Conservation (phyloP, 192 early-diverging fungal genomes). For the Podochytrium sp. region DNA sequence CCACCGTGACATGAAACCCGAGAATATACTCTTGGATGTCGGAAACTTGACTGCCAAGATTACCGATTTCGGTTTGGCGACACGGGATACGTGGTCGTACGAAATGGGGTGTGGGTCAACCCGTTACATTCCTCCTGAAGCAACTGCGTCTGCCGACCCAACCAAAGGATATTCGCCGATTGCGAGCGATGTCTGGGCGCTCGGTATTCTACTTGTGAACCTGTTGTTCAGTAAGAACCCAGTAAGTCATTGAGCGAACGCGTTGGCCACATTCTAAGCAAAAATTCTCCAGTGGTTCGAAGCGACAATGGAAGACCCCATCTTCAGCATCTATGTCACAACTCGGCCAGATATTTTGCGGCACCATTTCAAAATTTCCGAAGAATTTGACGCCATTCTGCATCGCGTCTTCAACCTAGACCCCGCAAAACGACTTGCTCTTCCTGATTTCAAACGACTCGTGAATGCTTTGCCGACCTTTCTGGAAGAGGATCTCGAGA, state of each 20-base stretch:
- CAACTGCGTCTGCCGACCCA: slow-evolving; percentile 41
- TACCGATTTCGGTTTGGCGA: slow-evolving; percentile 94
- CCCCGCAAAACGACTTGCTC: slow-evolving; percentile 19
- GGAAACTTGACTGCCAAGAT: slow-evolving; percentile 63
- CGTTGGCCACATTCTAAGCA: too few species aligned
- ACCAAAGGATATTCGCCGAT: slow-evolving; percentile 64
- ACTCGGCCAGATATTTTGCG: slow-evolving; percentile 32
- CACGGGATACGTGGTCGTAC: slow-evolving; percentile 68
- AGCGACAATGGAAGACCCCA: slow-evolving; percentile 63
- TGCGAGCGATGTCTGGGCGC: slow-evolving; percentile 77
- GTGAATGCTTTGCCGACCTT: slow-evolving; percentile 21
- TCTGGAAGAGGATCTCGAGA: slow-evolving; percentile 20
- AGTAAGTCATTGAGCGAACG: slow-evolving; percentile 1
- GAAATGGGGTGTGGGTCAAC: slow-evolving; percentile 91
- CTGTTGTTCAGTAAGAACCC: slow-evolving; percentile 80
- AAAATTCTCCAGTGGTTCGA: slow-evolving; percentile 59
- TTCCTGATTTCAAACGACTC: slow-evolving; percentile 24
- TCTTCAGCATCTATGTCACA: slow-evolving; percentile 69
- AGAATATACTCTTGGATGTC: slow-evolving; percentile 68
- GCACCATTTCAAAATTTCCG: slow-evolving; percentile 38
- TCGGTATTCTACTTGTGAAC: slow-evolving; percentile 81
- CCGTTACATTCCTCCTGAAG: slow-evolving; percentile 90
- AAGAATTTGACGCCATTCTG: slow-evolving; percentile 31
- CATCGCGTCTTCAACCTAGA: slow-evolving; percentile 24
- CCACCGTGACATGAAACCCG: slow-evolving; percentile 93